Conservation (phyloP, 768 basidiomycete species). For the Xerocomus potaroensis region DNA sequence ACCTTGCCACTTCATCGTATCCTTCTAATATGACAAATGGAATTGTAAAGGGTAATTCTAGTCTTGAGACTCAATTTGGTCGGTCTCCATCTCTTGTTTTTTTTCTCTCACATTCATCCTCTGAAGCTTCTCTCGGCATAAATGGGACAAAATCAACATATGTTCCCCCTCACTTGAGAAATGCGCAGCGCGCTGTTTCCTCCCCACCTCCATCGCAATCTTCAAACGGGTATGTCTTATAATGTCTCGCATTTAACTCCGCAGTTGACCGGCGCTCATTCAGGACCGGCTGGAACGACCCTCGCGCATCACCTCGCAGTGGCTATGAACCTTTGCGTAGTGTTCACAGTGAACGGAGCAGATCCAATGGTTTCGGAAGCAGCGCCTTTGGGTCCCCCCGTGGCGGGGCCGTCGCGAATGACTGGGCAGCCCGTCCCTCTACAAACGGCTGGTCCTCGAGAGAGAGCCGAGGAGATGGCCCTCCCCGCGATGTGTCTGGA, state of each 20-base stretch:
- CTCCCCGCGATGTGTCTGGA: constrained; percentile 46
- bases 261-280: constrained; percentile 18
- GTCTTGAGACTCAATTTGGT: constrained; percentile 76
- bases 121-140: constrained; percentile 69
- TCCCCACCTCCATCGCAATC: constrained; percentile 33
- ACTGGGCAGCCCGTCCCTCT: constrained; percentile 41
- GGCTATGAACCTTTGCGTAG: constrained; percentile 41
- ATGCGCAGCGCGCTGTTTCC: constrained; percentile 79
- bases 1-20: constrained; percentile 27
- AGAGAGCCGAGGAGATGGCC: constrained; percentile 32
- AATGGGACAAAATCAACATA: constrained; percentile 70
- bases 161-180: constrained; percentile 86
- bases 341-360: constrained; percentile 34
- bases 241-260: constrained; percentile 11
- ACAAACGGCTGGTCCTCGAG: constrained; percentile 36
- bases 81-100: constrained; percentile 22
- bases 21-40: constrained; percentile 83
- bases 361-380: constrained; percentile 39
- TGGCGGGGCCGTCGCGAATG: constrained; percentile 27
- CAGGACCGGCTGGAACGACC: constrained; percentile 74
- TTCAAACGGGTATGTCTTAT: constrained; percentile 49
- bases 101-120: neutral
- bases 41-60: constrained; percentile 73
- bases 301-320: constrained; percentile 62
- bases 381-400: constrained; percentile 36